Percentiles rank a stretch among this genome's conserved stretches.
phyloP scores from a whole-genome alignment of 768 basidiomycete species.

The Suillus alpinus region DNA sequence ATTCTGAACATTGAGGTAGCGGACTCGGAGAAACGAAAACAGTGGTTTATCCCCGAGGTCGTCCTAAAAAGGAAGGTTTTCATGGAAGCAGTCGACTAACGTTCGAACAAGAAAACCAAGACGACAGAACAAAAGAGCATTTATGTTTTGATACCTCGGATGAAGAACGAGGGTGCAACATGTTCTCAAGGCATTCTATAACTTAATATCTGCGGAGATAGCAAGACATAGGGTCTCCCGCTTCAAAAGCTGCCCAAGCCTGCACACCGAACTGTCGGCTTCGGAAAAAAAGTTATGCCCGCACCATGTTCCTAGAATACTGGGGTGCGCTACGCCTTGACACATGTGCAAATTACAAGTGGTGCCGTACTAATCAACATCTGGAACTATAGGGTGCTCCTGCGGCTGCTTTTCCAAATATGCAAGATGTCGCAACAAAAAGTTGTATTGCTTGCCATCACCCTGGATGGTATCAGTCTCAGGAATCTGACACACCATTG shows the following conservation, averaged over 20 bases:
- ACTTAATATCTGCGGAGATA: neutral
- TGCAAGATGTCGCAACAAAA: slow-evolving; percentile 12
- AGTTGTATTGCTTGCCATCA: slow-evolving; percentile 20
- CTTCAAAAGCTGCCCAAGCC: neutral
- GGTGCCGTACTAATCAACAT: neutral
- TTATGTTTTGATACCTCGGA: neutral
- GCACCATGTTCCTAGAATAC: neutral
- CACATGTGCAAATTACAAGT: neutral
- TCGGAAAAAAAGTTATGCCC: neutral
- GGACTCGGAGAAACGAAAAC: neutral
- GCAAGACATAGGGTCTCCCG: neutral
- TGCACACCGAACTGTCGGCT: neutral
- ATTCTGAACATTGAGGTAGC: neutral
- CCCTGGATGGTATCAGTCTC: slow-evolving; percentile 18
- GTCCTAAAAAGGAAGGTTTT: neutral
- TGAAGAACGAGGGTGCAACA: too few relatives aligned
- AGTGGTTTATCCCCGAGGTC: neutral
- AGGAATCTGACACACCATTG: neutral
- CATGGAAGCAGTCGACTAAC: neutral
- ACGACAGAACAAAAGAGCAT: neutral
- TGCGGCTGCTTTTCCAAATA: slow-evolving; percentile 20
- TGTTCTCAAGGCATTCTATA: neutral
- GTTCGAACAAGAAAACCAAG: neutral
- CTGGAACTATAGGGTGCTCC: slow-evolving; percentile 12
- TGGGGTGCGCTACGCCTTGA: neutral